These are phyloP conservation scores for Geotrichum klebahnii DNA, from an alignment of 1,139 yeast species.

Conservation along the genomic window DNA sequence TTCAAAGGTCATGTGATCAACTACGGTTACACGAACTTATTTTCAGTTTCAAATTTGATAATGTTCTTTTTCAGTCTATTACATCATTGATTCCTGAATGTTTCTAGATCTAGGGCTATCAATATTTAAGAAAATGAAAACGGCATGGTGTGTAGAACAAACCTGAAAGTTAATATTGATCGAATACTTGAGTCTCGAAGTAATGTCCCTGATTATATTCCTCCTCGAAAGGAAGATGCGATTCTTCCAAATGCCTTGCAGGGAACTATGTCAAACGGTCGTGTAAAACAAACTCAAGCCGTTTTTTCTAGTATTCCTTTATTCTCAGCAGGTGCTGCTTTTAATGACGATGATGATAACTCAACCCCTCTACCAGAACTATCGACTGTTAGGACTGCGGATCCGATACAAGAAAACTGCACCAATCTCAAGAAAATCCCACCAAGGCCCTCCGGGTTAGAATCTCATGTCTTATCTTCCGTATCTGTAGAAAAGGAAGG, in stretches of 20 bases:
- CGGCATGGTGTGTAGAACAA: background rate
- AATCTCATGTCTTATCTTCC: too few species aligned
- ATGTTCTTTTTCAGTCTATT: too few species aligned
- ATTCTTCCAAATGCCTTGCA: background rate
- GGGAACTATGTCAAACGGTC: too few species aligned
- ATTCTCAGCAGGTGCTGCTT: background rate
- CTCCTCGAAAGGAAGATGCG: background rate
- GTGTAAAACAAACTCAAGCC: background rate
- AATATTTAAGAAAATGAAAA: background rate
- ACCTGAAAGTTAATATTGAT: background rate
- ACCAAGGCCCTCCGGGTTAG: too few species aligned
- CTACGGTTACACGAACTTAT: too few species aligned
- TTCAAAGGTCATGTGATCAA: too few species aligned
- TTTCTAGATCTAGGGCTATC: background rate
- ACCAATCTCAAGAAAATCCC: too few species aligned
- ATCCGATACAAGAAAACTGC: too few species aligned
- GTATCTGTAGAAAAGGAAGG: too few species aligned
- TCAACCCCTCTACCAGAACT: too few species aligned
- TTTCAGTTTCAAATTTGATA: too few species aligned
- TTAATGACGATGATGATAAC: background rate
- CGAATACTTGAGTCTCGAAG: background rate
- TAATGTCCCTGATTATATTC: background rate
- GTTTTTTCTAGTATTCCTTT: background rate
- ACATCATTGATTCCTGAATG: background rate
- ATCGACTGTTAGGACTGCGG: too few species aligned